Conservation (phyloP, 176 grass and related monocot species). For the Calamus simplicifolius region DNA sequence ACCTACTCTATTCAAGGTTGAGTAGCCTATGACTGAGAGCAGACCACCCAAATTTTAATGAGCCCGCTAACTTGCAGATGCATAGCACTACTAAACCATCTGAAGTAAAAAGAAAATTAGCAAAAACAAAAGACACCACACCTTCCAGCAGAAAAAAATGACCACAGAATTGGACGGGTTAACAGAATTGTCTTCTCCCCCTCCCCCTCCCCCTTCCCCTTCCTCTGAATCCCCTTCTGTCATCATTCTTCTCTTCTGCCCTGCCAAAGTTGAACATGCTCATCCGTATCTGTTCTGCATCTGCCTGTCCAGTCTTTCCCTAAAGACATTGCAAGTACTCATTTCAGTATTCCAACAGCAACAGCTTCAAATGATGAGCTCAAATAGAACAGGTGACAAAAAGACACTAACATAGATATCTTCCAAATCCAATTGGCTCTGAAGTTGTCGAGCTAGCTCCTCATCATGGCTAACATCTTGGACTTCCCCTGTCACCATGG, state of each 20-base stretch:
- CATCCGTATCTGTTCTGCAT: constrained; percentile 53
- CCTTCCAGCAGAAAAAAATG: too few species aligned
- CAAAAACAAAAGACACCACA: too few species aligned
- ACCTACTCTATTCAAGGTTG: too few species aligned
- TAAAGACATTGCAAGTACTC: constrained; percentile 15
- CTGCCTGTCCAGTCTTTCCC: constrained; percentile 32
- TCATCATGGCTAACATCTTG: constrained; percentile 67
- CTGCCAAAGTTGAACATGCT: constrained; percentile 81
- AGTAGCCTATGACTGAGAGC: too few species aligned
- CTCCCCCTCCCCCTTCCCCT: constrained; percentile 27
- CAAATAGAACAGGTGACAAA: not conserved
- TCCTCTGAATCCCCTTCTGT: constrained; percentile 45
- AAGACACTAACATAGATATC: constrained; percentile 33
- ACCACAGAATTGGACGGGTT: not conserved
- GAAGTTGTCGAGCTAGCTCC: constrained; percentile 73
- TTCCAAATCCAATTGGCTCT: constrained; percentile 75
- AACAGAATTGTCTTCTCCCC: constrained; percentile 38
- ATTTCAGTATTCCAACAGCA: not conserved
- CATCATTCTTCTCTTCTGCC: constrained; percentile 34
- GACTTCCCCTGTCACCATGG: constrained; percentile 17
- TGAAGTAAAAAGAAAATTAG: too few species aligned
- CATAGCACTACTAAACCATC: too few species aligned
- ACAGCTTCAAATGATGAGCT: too few species aligned
- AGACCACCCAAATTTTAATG: too few species aligned
- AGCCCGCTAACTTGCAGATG: too few species aligned